Conservation (phyloP, 805 yeast species). For the Barnettozyma vustinii region DNA sequence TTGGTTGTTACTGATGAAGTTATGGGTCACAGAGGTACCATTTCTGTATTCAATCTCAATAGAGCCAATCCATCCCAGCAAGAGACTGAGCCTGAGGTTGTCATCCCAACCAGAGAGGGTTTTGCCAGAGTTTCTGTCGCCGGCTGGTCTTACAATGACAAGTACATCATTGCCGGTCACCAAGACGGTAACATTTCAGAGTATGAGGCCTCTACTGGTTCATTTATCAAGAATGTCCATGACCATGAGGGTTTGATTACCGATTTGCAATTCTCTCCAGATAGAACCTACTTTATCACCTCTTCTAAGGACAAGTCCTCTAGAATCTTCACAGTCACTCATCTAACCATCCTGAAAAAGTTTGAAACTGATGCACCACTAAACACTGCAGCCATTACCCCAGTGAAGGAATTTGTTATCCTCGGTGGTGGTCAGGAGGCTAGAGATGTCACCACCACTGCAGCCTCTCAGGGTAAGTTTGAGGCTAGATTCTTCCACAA, state of each 20-base stretch:
- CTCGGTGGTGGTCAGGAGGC: conserved; percentile 99
- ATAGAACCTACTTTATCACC: conserved; percentile 84
- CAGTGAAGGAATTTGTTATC: conserved; percentile 84
- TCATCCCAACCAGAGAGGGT: conserved; percentile 54
- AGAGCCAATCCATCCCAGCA: conserved; percentile 42
- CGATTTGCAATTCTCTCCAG: conserved; percentile 86
- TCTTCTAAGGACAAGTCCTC: conserved; percentile 91
- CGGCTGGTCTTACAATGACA: conserved; percentile 76
- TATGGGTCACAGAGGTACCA: conserved; percentile 82
- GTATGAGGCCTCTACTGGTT: conserved; percentile 73
- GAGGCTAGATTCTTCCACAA: conserved; percentile 96
- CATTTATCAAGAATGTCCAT: conserved; percentile 48
- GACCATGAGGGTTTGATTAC: conserved; percentile 78
- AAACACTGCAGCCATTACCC: conserved; percentile 93
- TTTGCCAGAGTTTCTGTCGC: conserved; percentile 72
- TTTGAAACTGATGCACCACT: conserved; percentile 88
- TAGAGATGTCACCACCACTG: conserved; percentile 95
- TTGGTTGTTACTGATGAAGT: conserved; percentile 84
- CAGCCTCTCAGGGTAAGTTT: conserved; percentile 89
- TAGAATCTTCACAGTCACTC: conserved; percentile 69
- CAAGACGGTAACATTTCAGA: conserved; percentile 82
- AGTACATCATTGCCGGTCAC: conserved; percentile 79
- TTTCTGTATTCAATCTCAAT: conserved; percentile 60
- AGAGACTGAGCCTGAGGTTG: conserved; percentile 49
- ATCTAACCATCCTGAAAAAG: conserved; percentile 63